These are phyloP conservation scores for Russula sp. DNA, from an alignment of 768 basidiomycete species.

Conservation along the genomic window DNA sequence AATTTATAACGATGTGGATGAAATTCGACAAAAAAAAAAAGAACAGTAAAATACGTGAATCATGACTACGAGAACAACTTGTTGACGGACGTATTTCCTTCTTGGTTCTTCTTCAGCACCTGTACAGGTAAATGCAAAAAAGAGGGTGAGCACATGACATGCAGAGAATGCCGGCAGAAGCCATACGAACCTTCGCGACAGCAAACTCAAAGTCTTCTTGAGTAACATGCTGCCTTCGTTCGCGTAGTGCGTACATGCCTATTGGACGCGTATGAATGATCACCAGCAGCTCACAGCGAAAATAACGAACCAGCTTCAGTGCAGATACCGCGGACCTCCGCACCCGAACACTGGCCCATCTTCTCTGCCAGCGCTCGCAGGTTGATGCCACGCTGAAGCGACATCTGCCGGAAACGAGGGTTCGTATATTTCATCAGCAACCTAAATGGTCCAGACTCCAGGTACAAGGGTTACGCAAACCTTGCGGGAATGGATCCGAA, in stretches of 20 bases:
- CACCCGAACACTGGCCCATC: constrained; percentile 99
- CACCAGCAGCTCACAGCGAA: background rate
- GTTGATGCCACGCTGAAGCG: constrained; percentile 94
- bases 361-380: constrained; percentile 94
- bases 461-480: constrained; percentile 33
- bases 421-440: constrained; percentile 1
- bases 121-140: constrained; percentile 25
- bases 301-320: constrained; percentile 78
- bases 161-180: constrained; percentile 1
- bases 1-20: background rate
- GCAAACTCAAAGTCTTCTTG: constrained; percentile 99
- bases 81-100: constrained; percentile 89
- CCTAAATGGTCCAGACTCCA: background rate
- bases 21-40: background rate
- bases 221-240: constrained; percentile 93
- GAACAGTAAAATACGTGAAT: background rate
- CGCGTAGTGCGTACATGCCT: constrained; percentile 97
- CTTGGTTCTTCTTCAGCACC: constrained; percentile 95
- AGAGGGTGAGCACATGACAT: background rate
- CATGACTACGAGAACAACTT: constrained; percentile 77
- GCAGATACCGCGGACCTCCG: constrained; percentile 95
- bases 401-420: constrained; percentile 58
- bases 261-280: background rate
- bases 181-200: constrained; percentile 72
- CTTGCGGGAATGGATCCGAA: constrained; percentile 95